Evolutionary conservation across 208 protist genomes (phyloP).

Genomic region (Leishmania aethiopica): DNA sequence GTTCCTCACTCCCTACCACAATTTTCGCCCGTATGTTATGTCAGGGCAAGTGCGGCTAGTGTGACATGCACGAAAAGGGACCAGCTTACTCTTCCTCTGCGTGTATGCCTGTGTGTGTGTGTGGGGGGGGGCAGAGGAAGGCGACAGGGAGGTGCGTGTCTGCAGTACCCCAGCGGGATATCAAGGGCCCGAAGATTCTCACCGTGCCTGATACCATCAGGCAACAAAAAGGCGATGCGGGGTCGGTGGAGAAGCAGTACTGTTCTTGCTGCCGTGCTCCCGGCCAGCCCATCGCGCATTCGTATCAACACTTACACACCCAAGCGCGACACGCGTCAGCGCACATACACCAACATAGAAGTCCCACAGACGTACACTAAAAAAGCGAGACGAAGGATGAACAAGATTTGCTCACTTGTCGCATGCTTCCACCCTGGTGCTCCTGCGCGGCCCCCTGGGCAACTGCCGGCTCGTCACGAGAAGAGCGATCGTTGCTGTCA

Average conservation of each 20-base stretch:
- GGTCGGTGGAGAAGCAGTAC: neutral
- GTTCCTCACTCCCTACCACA: slow-evolving; percentile 81
- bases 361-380: neutral
- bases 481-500: neutral
- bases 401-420: neutral
- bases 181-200: neutral
- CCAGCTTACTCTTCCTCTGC: neutral
- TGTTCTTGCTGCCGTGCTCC: neutral
- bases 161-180: neutral
- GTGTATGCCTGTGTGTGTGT: neutral
- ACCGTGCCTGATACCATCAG: no score
- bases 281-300: neutral
- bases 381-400: neutral
- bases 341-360: neutral
- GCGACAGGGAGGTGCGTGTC: neutral
- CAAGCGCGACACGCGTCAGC: no score
- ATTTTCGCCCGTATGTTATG: slow-evolving; percentile 73
- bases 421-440: neutral
- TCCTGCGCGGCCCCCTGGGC: neutral
- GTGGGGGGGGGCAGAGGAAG: neutral
- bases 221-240: neutral
- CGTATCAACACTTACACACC: neutral
- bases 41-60: slow-evolving; percentile 72
- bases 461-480: neutral
- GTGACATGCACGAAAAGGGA: slow-evolving; percentile 4